These are phyloP conservation scores for Camelina laxa DNA, from an alignment of 345 rosid genomes.

Conservation along the genomic window DNA sequence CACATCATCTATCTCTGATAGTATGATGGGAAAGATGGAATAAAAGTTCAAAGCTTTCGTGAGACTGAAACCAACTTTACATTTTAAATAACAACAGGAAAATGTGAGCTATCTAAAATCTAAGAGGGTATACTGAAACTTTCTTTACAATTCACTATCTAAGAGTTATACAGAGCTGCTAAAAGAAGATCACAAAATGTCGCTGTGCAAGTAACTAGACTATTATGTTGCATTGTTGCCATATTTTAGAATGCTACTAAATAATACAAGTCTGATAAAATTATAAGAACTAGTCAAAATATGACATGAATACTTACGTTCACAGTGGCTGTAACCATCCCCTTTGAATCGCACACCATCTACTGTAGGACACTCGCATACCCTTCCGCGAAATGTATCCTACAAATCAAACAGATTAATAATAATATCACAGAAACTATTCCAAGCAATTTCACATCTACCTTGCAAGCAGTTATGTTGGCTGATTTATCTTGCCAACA, in stretches of 20 bases:
- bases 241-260: not conserved
- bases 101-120: not conserved
- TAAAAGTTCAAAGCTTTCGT: not conserved
- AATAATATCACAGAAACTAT: not conserved
- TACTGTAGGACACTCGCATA: slow-evolving; percentile 89
- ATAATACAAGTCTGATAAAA: not conserved
- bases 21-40: not conserved
- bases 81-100: not conserved
- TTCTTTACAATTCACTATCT: not conserved
- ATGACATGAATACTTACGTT: slow-evolving; percentile 54
- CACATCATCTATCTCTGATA: not conserved
- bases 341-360: slow-evolving; percentile 96
- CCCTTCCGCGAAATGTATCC: slow-evolving; percentile 98
- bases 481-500: slow-evolving; percentile 91
- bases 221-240: not conserved
- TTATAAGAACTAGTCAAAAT: not conserved
- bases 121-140: not conserved
- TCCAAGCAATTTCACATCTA: slow-evolving; percentile 19
- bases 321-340: slow-evolving; percentile 95
- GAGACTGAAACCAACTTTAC: not conserved
- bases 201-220: not conserved
- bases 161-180: not conserved
- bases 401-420: slow-evolving; percentile 38
- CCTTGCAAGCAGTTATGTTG: slow-evolving; percentile 96
- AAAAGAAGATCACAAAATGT: not conserved